Conservation (phyloP, 352 stramenopile species). For the Phytophthora cryptogea region DNA sequence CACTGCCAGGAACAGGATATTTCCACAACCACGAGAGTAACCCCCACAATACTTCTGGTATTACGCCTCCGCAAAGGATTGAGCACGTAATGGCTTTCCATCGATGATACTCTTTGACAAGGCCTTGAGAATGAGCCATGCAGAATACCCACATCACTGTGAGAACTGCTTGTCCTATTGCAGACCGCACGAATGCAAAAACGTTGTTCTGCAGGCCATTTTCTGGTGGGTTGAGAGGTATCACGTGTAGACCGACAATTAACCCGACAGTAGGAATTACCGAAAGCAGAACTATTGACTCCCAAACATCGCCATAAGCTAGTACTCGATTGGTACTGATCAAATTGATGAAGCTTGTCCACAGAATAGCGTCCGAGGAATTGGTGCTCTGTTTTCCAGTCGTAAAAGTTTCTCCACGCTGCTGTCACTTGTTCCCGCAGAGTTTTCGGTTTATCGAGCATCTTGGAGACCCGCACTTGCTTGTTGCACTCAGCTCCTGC, state of each 20-base stretch:
- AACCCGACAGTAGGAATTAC: conserved; percentile 11
- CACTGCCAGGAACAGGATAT: conserved; percentile 24
- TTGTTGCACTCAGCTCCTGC: neutral
- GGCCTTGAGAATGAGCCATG: conserved; percentile 18
- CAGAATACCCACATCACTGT: conserved; percentile 17
- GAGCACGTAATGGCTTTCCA: conserved; percentile 2
- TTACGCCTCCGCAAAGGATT: conserved; percentile 10
- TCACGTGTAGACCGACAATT: conserved; percentile 14
- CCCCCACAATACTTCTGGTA: conserved; percentile 19
- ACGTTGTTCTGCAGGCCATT: conserved; percentile 14
- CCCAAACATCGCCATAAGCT: conserved; percentile 11
- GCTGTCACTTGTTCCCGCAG: conserved; percentile 3
- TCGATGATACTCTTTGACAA: neutral
- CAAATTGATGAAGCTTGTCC: conserved; percentile 40
- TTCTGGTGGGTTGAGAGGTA: conserved; percentile 22
- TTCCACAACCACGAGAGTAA: conserved; percentile 15
- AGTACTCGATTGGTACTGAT: conserved; percentile 27
- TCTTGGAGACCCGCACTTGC: neutral
- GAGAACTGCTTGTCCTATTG: conserved; percentile 8
- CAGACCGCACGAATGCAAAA: conserved; percentile 12
- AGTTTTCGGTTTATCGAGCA: neutral
- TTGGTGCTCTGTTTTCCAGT: conserved; percentile 39
- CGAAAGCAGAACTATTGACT: conserved; percentile 31
- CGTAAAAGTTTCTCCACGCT: conserved; percentile 25
- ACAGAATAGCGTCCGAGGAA: conserved; percentile 42